Percentiles rank a stretch among this genome's conserved stretches.
These are phyloP conservation scores for Solanum commersonii DNA, from an alignment of 257 asterid genomes.

Conservation along the genomic window DNA sequence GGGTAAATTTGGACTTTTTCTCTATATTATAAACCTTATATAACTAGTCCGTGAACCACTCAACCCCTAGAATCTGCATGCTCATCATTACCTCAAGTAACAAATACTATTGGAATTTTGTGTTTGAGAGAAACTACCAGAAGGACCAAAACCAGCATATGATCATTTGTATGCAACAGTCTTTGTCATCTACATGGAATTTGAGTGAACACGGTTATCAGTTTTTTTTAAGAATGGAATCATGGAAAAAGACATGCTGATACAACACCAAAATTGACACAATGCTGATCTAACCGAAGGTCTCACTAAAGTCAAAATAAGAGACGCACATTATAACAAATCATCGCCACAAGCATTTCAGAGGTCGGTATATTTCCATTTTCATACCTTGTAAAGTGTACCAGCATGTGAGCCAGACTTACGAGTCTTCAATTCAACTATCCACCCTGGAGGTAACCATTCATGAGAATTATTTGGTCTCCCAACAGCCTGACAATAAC, in stretches of 20 bases:
- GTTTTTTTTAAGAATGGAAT: neutral
- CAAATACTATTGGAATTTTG: neutral
- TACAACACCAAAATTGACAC: neutral
- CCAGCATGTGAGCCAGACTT: slow-evolving; percentile 19
- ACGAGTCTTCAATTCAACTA: slow-evolving; percentile 23
- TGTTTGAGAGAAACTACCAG: neutral
- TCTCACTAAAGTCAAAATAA: neutral
- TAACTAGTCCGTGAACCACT: neutral
- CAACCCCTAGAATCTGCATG: neutral
- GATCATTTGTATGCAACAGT: neutral
- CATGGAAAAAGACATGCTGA: neutral
- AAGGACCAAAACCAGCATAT: neutral
- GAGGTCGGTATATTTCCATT: neutral
- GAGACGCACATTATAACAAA: neutral
- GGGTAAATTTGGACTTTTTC: neutral
- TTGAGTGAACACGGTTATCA: neutral
- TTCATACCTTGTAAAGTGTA: slow-evolving; percentile 41
- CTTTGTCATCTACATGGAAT: neutral
- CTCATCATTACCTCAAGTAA: neutral
- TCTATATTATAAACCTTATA: neutral
- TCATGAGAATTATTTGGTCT: slow-evolving; percentile 15
- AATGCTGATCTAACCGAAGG: neutral
- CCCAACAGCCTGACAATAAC: slow-evolving; percentile 18
- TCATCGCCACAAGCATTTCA: neutral
- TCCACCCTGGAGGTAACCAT: slow-evolving; percentile 68